These are phyloP conservation scores for Tubosaeta sp. DNA, from an alignment of 768 basidiomycete species.

Conservation along the genomic window DNA sequence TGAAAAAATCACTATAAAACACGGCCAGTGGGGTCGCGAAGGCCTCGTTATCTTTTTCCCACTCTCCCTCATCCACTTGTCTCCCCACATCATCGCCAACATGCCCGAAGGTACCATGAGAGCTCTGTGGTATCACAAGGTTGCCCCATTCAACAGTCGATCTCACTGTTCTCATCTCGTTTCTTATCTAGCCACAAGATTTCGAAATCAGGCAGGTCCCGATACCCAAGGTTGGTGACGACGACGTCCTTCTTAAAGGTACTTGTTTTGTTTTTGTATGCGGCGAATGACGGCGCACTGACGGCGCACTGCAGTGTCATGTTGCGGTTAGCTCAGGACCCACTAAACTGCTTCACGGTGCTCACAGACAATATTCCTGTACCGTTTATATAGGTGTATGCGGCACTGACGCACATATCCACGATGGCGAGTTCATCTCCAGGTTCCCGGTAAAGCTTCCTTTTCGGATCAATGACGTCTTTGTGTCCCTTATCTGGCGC, in stretches of 20 bases:
- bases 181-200: conserved; percentile 48
- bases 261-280: background rate
- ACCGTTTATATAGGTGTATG: conserved; percentile 41
- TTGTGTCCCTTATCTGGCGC: conserved; percentile 11
- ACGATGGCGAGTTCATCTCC: conserved; percentile 62
- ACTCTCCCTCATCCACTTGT: background rate
- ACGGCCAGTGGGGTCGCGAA: conserved; percentile 1
- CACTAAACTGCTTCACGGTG: background rate
- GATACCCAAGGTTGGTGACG: conserved; percentile 58
- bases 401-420: conserved; percentile 62
- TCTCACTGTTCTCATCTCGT: conserved; percentile 7
- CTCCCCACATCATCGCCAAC: conserved; percentile 4
- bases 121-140: conserved; percentile 69
- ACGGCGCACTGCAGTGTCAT: conserved; percentile 31
- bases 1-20: conserved; percentile 16
- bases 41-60: conserved; percentile 2
- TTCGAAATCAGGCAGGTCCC: conserved; percentile 68
- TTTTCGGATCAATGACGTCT: conserved; percentile 17
- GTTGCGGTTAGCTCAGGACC: conserved; percentile 35
- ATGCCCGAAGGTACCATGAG: conserved; percentile 68
- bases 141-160: conserved; percentile 25
- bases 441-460: conserved; percentile 45
- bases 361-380: background rate
- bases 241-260: conserved; percentile 78
- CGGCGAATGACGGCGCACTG: conserved; percentile 2